Base-by-base conservation (phyloP, 257 asterid species). In the Fraxinus anomala region DNA sequence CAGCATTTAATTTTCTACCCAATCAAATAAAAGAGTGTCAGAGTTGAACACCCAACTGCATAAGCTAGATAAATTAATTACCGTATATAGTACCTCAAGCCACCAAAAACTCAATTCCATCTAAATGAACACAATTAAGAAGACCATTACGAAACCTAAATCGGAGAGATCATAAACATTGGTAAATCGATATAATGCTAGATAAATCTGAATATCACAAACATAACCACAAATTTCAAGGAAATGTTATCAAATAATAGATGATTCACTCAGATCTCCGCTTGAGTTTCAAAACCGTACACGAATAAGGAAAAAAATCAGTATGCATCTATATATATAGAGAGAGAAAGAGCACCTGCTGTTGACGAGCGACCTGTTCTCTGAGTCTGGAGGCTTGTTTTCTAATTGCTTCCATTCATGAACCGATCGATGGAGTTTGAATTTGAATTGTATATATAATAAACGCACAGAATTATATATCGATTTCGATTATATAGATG, bases 341-440 rank as follows among this genome's bases (percentile, higher is more conserved):
- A 42, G 4, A 42, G 54, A 37, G 76, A 21, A 76, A 68, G 76
- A 82, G 72, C 74, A 85, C 99, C 92, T 95, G 99, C 77, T 95
- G 99, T 80, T 95, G 99, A 81, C 98, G 87, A 36, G 98, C 96
- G 79, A 95, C 99, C 84, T 95, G 99, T 83, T 96, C 99, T 73
- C 99, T 83, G 80, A 96, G 91, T 74, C 97, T 89, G 23, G 98
- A 89, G 42, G 99, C 99, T 82, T 96, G 98, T 77, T 93, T 96
- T 82, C 96, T 85, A 82, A 94, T 91, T n/a, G 97, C 92, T 47
- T 94, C 99, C 99, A 94, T 94, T 87, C 76, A 82, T 88, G 54
- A 84, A 81, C 75, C 85, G 83, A 85, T 85, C 84, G 21, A 80
- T 68, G 66, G 34, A 68, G 68, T 44, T 12, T 75, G 75, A 74